Base-by-base conservation (phyloP, 306 rosid species). In the Gynostemma pentaphyllum region DNA sequence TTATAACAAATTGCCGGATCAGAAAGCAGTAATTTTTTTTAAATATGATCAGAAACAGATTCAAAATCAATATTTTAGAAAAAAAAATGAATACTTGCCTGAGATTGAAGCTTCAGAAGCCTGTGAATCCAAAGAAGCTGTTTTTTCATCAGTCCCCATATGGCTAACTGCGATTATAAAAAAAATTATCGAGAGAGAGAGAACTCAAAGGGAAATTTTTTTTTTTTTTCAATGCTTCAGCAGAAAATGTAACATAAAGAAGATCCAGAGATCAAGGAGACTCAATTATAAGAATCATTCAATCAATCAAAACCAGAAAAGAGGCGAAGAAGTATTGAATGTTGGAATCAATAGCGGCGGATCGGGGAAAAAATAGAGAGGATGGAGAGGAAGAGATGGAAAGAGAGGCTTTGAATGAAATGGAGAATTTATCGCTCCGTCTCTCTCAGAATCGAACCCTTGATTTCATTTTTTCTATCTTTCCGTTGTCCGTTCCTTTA, bases 71-170 rank as follows among this genome's bases (percentile, higher is more conserved):
- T 19, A 9, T 11, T 44, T 77, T 30, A 22, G 22, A 72, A 13
- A 5, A 12, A 45, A 10, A 34, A 27, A 24, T 32, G 61, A 71
- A 12, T 11, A 48, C 78, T 69, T 71, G 56, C 87, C 85, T 37
- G 85, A 68, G 52, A 74, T 56, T 23, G 76, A 53, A 57, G 68
- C 42, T 56, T 61, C 73, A 21, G 62, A 46, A 53, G 13, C 54
- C 12, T 21, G 80, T 9, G 78, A 65, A 26, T 64, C 41, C 5
- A 66, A 8, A 14, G 71, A 57, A 26, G 72, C 50, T 40, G 66
- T 50, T 61, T 61, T 50, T 41, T 61, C 66, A 41, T 19, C 21
- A 40, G 66, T 60, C 49, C 66, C 66, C 66, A 61, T 61, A 23
- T 5, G 13, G 24, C 49, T 2, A 41, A 24, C 66, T 23, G 34